Percentiles rank a stretch among this genome's conserved stretches.
Conservation (phyloP, 768 basidiomycete species). For the Lactarius sanguifluus region DNA sequence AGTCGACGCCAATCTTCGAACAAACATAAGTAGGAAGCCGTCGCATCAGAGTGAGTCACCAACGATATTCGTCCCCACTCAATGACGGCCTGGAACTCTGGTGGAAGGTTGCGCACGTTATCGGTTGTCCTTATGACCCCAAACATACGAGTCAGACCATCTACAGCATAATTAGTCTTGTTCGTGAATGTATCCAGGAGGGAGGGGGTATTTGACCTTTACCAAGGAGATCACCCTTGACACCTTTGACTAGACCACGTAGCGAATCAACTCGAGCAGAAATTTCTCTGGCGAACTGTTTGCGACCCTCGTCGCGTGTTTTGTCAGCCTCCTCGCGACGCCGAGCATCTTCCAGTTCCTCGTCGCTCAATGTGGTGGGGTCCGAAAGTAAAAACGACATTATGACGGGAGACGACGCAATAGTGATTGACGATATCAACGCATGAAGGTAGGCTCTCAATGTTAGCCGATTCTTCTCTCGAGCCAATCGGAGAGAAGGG, state of each 20-base stretch:
- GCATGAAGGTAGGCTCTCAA: slow-evolving; percentile 89
- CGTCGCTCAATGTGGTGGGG: slow-evolving; percentile 62
- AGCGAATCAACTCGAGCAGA: slow-evolving; percentile 82
- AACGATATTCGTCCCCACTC: slow-evolving; percentile 99
- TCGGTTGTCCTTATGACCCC: slow-evolving; percentile 81
- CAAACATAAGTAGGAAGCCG: neutral
- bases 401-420: slow-evolving; percentile 86
- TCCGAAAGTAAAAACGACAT: slow-evolving; percentile 80
- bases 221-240: slow-evolving; percentile 93
- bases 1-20: slow-evolving; percentile 82
- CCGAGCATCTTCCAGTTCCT: slow-evolving; percentile 78
- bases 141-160: slow-evolving; percentile 89
- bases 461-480: slow-evolving; percentile 95
- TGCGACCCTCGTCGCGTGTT: slow-evolving; percentile 82
- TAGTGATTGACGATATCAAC: slow-evolving; percentile 63
- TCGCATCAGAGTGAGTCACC: slow-evolving; percentile 35
- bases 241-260: slow-evolving; percentile 75
- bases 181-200: neutral
- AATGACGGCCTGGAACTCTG: slow-evolving; percentile 82
- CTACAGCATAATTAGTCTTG: slow-evolving; percentile 41
- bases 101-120: slow-evolving; percentile 71
- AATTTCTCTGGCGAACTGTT: slow-evolving; percentile 84
- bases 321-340: slow-evolving; percentile 87
- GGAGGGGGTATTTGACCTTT: slow-evolving; percentile 49
- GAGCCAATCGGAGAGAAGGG: slow-evolving; percentile 51